phyloP scores from a whole-genome alignment of 305 asterid species.

The Striga hermonthica region DNA sequence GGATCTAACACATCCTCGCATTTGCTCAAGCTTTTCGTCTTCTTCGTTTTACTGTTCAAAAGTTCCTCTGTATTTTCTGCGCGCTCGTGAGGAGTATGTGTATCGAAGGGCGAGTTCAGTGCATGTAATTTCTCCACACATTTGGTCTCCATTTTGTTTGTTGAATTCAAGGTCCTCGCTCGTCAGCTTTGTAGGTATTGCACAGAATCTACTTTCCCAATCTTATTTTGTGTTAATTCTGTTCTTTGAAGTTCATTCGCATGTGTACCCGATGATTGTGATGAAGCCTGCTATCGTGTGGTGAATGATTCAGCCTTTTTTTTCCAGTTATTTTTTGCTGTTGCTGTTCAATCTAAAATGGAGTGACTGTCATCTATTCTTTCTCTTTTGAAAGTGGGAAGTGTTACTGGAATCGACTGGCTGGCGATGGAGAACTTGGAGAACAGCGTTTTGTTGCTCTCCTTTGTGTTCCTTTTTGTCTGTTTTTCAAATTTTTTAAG shows the following conservation, averaged over 20 bases:
- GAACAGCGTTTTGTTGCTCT: neutral
- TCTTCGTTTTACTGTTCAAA: neutral
- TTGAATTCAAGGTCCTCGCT: conserved; percentile 19
- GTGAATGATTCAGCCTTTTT: conserved; percentile 1
- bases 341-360: neutral
- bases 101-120: neutral
- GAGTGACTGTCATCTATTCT: neutral
- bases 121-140: neutral
- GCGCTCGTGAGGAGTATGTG: neutral
- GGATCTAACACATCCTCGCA: conserved; percentile 9
- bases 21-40: neutral
- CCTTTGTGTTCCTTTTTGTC: neutral
- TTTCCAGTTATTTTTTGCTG: neutral
- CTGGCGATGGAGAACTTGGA: neutral
- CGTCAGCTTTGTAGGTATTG: conserved; percentile 18
- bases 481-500: neutral
- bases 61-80: neutral
- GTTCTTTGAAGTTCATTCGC: neutral
- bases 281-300: neutral
- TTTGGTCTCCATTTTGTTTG: conserved; percentile 1
- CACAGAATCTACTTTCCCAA: conserved; percentile 18
- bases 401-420: neutral
- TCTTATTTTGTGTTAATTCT: neutral
- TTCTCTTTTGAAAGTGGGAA: neutral
- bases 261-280: neutral